These are phyloP conservation scores for Cinchona pubescens DNA, from an alignment of 257 asterid species.

Conservation along the genomic window DNA sequence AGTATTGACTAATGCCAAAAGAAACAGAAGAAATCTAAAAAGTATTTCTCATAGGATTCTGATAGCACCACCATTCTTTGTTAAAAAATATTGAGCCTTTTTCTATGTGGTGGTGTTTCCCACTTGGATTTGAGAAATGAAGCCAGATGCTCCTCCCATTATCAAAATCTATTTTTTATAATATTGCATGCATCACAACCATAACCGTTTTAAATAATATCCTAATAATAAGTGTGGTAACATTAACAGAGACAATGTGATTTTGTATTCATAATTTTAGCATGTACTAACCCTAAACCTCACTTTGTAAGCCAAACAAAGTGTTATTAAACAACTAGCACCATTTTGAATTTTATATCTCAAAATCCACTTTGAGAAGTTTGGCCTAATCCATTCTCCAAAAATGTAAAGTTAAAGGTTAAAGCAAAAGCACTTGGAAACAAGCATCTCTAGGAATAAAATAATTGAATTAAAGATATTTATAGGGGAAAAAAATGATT, in stretches of 20 bases:
- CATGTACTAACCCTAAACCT: conserved; percentile 14
- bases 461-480: background rate
- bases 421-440: background rate
- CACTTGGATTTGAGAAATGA: background rate
- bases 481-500: background rate
- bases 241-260: too few relatives aligned
- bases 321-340: background rate
- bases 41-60: background rate
- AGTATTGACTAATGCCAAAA: too few relatives aligned
- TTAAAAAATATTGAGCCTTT: background rate
- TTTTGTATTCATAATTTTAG: conserved; percentile 4
- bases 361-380: background rate
- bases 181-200: too few relatives aligned
- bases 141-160: background rate
- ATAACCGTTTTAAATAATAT: too few relatives aligned
- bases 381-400: background rate
- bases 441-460: background rate
- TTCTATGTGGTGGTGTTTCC: background rate
- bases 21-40: too few relatives aligned
- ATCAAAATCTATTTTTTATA: background rate
- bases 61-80: background rate
- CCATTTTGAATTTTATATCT: background rate
- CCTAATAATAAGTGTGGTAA: too few relatives aligned
- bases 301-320: conserved; percentile 9
- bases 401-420: background rate